phyloP scores from a whole-genome alignment of 768 basidiomycete genomes.

The Boletus tylopilopsis region DNA sequence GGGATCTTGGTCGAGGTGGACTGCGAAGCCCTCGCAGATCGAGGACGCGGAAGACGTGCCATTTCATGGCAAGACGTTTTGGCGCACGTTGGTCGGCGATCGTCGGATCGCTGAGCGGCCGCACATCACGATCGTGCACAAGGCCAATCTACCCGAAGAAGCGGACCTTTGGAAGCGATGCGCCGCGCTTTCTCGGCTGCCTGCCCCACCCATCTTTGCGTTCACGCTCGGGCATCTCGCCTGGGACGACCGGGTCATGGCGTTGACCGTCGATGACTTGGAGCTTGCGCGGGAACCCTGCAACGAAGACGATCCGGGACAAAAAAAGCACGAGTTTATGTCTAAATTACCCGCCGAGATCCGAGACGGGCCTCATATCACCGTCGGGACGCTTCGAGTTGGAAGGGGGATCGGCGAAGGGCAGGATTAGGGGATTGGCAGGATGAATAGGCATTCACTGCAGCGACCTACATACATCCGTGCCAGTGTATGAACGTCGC shows the following conservation, averaged over 20 bases:
- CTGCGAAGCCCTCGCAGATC: constrained; percentile 36
- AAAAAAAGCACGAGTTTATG: too few relatives aligned
- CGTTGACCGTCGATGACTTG: constrained; percentile 67
- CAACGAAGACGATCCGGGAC: too few relatives aligned
- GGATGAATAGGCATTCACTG: too few relatives aligned
- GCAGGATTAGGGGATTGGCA: too few relatives aligned
- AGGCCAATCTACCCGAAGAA: constrained; percentile 39
- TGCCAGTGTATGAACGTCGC: too few relatives aligned
- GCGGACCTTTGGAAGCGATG: constrained; percentile 42
- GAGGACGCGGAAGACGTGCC: too few relatives aligned
- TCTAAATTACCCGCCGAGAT: too few relatives aligned
- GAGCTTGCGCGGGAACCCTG: too few relatives aligned
- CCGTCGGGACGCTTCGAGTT: too few relatives aligned
- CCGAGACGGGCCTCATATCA: too few relatives aligned
- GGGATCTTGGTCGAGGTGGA: constrained; percentile 75
- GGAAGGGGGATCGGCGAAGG: too few relatives aligned
- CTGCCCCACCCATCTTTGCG: constrained; percentile 50
- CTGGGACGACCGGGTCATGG: constrained; percentile 81
- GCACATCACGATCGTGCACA: constrained; percentile 87
- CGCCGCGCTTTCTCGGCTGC: constrained; percentile 8
- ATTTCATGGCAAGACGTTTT: constrained; percentile 42
- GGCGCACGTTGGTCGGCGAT: constrained; percentile 41
- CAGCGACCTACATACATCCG: too few relatives aligned
- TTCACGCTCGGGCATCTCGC: constrained; percentile 61
- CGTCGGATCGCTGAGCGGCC: constrained; percentile 56